Evolutionary conservation across 139 green algal species (phyloP).

Genomic region (Gonium pectorale): DNA sequence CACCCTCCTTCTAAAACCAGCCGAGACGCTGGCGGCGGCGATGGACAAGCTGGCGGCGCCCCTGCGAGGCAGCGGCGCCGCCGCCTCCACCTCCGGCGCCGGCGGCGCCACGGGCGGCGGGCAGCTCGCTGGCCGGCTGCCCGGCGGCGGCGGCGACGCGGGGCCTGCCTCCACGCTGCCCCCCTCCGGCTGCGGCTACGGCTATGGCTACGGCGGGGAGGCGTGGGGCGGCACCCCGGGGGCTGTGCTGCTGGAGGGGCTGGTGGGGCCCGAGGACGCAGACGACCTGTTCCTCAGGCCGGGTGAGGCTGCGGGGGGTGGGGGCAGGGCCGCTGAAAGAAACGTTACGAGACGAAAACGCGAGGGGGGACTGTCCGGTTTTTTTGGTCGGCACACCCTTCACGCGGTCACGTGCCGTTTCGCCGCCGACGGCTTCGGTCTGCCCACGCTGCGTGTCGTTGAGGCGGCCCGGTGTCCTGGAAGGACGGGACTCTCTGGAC

Average conservation of each 20-base stretch:
- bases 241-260: constrained; percentile 39
- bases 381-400: too few species aligned
- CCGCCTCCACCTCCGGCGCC: neutral
- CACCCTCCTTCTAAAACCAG: too few species aligned
- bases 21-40: constrained; percentile 30
- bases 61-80: constrained; percentile 16
- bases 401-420: too few species aligned
- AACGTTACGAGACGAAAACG: too few species aligned
- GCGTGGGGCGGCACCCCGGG: neutral
- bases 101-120: neutral
- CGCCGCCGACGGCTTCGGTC: too few species aligned
- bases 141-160: constrained; percentile 13
- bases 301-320: neutral
- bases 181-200: too few species aligned
- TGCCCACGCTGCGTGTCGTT: too few species aligned
- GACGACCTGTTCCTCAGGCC: constrained; percentile 25
- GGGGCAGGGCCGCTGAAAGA: too few species aligned
- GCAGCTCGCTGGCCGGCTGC: neutral
- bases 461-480: too few species aligned
- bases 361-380: too few species aligned
- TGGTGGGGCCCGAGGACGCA: neutral
- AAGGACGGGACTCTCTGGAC: too few species aligned
- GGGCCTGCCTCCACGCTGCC: too few species aligned
- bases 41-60: constrained; percentile 30
- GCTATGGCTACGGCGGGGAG: neutral